A percentile compares a stretch with the other conserved stretches of the same genome.
Evolutionary conservation across 345 rosid genomes (phyloP).

Genomic region (Theobroma cacao): DNA sequence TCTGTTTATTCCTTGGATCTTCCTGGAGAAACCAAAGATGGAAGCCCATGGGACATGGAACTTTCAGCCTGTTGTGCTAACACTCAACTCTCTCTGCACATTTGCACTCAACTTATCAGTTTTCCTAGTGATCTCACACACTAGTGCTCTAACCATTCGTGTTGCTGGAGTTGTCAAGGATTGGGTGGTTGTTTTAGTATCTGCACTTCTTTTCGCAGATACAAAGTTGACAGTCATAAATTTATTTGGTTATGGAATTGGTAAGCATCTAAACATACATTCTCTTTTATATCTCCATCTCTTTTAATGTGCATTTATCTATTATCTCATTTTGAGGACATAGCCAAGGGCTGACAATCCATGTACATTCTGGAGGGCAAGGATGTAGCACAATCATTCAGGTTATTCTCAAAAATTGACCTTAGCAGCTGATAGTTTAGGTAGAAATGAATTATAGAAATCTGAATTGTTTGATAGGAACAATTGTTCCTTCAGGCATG

Average conservation of each 20-base stretch:
- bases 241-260: conserved; percentile 82
- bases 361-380: not conserved
- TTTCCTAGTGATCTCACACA: conserved; percentile 92
- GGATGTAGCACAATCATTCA: not conserved
- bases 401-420: not conserved
- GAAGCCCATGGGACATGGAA: conserved; percentile 73
- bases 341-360: not conserved
- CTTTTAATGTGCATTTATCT: not conserved
- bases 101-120: conserved; percentile 98
- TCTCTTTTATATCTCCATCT: not conserved
- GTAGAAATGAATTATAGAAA: not conserved
- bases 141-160: conserved; percentile 96
- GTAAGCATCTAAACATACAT: conserved; percentile 36
- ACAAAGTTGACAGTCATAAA: conserved; percentile 87
- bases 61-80: conserved; percentile 60
- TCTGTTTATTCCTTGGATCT: conserved; percentile 91
- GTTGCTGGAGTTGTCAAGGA: conserved; percentile 99
- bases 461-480: not conserved
- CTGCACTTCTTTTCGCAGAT: conserved; percentile 89
- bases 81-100: conserved; percentile 85
- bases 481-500: conserved; percentile 7
- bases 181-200: conserved; percentile 93
- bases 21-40: conserved; percentile 89
- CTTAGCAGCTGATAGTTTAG: not conserved
- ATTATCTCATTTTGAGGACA: not conserved